phyloP scores from a whole-genome alignment of 305 asterid species.

The Rubia tinctorum region DNA sequence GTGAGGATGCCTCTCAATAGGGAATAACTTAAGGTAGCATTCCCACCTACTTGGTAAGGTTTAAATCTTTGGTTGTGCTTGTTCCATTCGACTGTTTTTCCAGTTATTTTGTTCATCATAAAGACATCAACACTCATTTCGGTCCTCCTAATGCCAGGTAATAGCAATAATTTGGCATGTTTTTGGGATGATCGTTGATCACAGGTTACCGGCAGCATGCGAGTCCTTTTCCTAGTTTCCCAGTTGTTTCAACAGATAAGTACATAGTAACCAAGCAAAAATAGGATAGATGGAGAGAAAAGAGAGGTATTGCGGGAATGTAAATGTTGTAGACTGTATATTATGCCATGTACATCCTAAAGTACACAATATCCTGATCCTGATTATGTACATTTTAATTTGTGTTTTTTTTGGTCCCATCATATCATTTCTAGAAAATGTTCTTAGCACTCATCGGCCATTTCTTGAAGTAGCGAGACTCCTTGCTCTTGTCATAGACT shows the following conservation, averaged over 20 bases:
- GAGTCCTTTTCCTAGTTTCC: conserved; percentile 24
- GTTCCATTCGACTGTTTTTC: conserved; percentile 1
- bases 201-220: conserved; percentile 17
- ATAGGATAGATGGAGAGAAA: conserved; percentile 24
- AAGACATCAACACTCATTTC: not conserved
- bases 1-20: conserved; percentile 34
- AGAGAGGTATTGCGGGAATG: conserved; percentile 40
- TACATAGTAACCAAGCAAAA: conserved; percentile 34
- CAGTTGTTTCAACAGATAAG: conserved; percentile 33
- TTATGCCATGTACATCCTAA: conserved; percentile 10
- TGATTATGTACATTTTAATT: not conserved
- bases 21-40: conserved; percentile 3
- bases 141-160: conserved; percentile 7
- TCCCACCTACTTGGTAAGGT: conserved; percentile 21
- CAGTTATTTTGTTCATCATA: not conserved
- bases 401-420: not conserved
- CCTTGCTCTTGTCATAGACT: no score
- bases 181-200: conserved; percentile 7
- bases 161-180: not conserved
- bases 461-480: not conserved
- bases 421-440: not conserved
- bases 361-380: not conserved
- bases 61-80: not conserved
- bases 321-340: conserved; percentile 27
- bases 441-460: not conserved